Evolutionary conservation across 2,329 filamentous ascomycete species (phyloP), one percentile per base, ranked within the genome.

Genomic region (Aspergillus sp.): DNA sequence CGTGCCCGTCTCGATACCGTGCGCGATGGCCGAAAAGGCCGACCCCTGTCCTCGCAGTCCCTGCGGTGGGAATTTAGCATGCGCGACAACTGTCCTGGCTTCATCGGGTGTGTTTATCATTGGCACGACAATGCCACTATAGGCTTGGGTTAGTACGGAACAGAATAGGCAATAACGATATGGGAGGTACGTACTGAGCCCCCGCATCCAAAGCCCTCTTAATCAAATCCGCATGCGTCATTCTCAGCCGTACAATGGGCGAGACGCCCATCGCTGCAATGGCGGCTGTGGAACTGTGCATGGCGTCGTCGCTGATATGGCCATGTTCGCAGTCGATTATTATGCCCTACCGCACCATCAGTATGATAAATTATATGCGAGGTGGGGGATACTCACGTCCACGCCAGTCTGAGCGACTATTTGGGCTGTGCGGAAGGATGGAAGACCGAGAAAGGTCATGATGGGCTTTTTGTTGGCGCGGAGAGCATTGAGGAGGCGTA

Each of bases 321-420:
- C 58, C 58, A 19, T 61, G 57, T 30, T 61, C 58, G 27, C 51
- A 55, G 38, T 79, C 77, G 61, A 85, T 70, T 7, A 88, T 77
- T 74, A 83, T 86, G n/a, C 53, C 56, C 19, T 19, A 19, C 19
- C 2, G 2, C 2, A 19, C 4, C 19, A 19, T 19, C 19, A 19
- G 19, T 19, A 4, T 2, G 19, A 19, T 19, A 2, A 19, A 19
- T 2, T 19, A 19, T 19, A 19, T 2, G 19, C 4, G 19, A n/a
- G n/a, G n/a, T n/a, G 19, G 19, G 19, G 19, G 19, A 19, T 2
- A 2, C 19, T 19, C 2, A 19, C 19, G 58, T 86, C 83, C 1
- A 83, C 73, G 1, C 81, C 83, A 3, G 75, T 76, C n/a, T 79
- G 70, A 2, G 84, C 82, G 38, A 88, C 67, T 12, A 77, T 69